These are phyloP conservation scores for Chlorella ohadii DNA, from an alignment of 139 green algal genomes.

Conservation along the genomic window DNA sequence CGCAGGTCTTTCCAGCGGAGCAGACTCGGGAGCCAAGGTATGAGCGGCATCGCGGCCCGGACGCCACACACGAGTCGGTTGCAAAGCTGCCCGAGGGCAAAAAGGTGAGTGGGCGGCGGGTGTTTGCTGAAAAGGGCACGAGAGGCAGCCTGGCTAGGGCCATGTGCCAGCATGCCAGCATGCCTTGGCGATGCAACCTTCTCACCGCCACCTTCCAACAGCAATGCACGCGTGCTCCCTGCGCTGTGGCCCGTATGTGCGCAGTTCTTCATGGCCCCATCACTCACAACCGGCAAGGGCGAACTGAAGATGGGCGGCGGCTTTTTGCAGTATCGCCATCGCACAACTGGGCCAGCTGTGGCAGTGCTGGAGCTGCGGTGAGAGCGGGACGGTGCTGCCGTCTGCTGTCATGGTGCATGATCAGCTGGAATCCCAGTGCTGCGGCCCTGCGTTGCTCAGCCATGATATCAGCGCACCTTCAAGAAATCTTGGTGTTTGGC, in stretches of 20 bases:
- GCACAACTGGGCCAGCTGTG: background rate
- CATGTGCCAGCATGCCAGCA: background rate
- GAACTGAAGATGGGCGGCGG: background rate
- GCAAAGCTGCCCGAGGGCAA: constrained; percentile 7
- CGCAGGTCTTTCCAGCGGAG: background rate
- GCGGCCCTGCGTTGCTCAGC: no score
- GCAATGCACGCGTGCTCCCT: no score
- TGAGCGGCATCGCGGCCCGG: background rate
- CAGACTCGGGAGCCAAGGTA: background rate
- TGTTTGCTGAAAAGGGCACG: no score
- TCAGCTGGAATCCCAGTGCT: no score
- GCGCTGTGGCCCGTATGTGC: no score
- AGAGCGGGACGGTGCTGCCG: no score
- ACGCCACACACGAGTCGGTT: background rate
- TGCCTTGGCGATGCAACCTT: background rate
- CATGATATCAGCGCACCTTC: no score
- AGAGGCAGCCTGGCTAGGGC: background rate
- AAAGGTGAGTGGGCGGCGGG: background rate
- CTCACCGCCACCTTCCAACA: no score
- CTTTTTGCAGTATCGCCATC: background rate
- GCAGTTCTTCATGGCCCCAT: constrained; percentile 23
- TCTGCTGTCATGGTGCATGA: no score
- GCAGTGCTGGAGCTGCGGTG: background rate
- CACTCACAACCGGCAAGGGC: background rate
- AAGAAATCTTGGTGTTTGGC: no score